Conservation (phyloP, 2,329 filamentous ascomycete genomes). For the Nannizzia gypsea region DNA sequence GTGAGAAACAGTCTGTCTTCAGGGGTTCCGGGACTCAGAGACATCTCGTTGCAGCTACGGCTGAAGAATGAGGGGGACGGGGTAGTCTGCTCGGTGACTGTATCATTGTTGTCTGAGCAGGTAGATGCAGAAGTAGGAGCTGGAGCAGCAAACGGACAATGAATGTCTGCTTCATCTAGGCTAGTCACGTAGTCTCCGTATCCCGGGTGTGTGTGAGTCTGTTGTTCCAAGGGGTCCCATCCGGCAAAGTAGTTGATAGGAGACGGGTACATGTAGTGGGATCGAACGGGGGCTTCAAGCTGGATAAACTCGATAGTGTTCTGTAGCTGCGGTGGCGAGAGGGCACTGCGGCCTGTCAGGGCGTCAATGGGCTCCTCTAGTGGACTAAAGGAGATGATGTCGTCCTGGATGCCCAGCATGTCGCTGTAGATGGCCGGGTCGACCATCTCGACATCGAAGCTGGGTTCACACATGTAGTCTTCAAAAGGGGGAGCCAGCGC, state of each 20-base stretch:
- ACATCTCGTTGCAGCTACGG: neutral
- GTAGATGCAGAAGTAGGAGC: neutral
- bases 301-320: neutral
- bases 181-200: neutral
- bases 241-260: neutral
- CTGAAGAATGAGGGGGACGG: neutral
- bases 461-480: neutral
- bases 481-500: neutral
- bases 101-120: neutral
- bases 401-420: neutral
- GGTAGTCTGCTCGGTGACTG: neutral
- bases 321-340: neutral
- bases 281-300: neutral
- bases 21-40: neutral
- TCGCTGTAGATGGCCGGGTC: neutral
- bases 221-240: neutral
- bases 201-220: neutral
- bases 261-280: neutral
- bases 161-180: neutral
- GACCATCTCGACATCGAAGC: neutral
- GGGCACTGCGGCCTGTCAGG: too few species aligned
- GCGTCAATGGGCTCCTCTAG: neutral
- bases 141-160: neutral
- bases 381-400: neutral
- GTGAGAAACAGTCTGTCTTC: neutral